phyloP scores from a whole-genome alignment of 73 alveolate genomes.

The Tetrahymena malaccensis region DNA sequence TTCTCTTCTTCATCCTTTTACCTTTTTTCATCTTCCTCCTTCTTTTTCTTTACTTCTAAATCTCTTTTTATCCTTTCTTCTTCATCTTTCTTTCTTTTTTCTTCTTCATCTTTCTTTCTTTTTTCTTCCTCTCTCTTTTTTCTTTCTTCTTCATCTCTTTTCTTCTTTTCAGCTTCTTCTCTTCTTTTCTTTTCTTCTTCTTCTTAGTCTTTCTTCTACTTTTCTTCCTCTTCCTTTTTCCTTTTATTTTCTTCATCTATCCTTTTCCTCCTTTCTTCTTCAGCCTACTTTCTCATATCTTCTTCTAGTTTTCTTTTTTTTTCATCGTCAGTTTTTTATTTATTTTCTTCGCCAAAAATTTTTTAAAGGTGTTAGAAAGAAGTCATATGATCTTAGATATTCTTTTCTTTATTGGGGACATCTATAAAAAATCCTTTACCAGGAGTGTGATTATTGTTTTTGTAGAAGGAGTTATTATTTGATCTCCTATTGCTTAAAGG shows the following conservation, averaged over 20 bases:
- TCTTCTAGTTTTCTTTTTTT: not conserved
- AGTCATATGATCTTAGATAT: not conserved
- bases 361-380: not conserved
- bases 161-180: not conserved
- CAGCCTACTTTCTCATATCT: not conserved
- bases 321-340: not conserved
- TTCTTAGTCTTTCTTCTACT: not conserved
- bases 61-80: not conserved
- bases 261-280: not conserved
- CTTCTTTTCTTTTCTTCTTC: not conserved
- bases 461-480: not conserved
- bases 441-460: not conserved
- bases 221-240: not conserved
- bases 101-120: not conserved
- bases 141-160: not conserved
- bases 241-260: not conserved
- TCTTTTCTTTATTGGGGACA: not conserved
- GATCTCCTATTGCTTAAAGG: not conserved
- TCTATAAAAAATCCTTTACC: not conserved
- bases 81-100: not conserved
- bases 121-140: slow-evolving; percentile 1
- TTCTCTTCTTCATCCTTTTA: not conserved
- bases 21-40: not conserved
- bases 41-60: not conserved
- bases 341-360: not conserved